Base-by-base conservation (phyloP, 306 rosid genomes). In the Gillenia trifoliata region DNA sequence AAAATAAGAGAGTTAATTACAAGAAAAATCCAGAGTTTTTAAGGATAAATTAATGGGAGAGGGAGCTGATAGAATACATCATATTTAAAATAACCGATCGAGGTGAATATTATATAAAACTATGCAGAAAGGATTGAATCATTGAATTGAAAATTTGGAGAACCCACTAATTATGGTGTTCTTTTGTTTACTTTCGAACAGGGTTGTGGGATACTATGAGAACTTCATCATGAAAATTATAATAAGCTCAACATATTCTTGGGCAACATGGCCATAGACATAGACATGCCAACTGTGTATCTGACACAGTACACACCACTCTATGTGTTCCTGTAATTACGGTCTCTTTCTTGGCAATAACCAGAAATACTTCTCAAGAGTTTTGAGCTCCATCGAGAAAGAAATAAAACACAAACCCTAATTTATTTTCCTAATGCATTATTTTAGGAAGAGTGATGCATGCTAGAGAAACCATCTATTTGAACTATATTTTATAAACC, bases 281-380 rank as follows among this genome's bases (percentile, higher is more conserved):
- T 8, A 38, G 66, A 71, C 66, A 36, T 71, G 75, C 66, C 55
- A 57, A 23, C 66, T 38, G 19, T 38, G 55, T 57, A 71, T 34
- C 36, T 36, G 64, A 33, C 64, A 52, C 10, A 54, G 34, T 12
- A 57, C 31, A 54, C 50, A 71, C 65, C 64, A 71, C 59, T 47
- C 40, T 54, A 34, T 2, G 40, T 0, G 33, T 54, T 63, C 65
- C 28, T 55, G 50, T 36, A 20, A 34, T 22, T 33, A 45, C 34
- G 34, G 47, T 9, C 63, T 70, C 62, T 6, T 70, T 33, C 22
- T 11, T 23, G 36, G n/a, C 31, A 45, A 45, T 45, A 45, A 45
- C 52, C 52, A 4, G 52, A 45, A 45, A 45, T 45, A 45, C 17
- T 17, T 45, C 52, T 45, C 52, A 45, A 45, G 20, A 15, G 52